These are phyloP conservation scores for Hanseniaspora jakobsenii DNA, from an alignment of 805 yeast species.

Conservation along the genomic window DNA sequence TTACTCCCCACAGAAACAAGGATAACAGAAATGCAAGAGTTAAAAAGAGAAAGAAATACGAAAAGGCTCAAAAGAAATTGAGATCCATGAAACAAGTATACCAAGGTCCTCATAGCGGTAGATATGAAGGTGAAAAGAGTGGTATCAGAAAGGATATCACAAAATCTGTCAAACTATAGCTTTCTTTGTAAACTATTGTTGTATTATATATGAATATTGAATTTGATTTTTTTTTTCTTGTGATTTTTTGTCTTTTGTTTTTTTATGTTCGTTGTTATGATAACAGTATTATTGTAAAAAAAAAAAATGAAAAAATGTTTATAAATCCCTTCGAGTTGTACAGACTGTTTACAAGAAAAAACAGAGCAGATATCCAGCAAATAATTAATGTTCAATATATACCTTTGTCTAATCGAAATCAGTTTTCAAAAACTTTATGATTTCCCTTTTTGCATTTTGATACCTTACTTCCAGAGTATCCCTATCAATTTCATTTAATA, in stretches of 20 bases:
- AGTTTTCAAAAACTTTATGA: slow-evolving; percentile 21
- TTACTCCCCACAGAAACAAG: slow-evolving; percentile 85
- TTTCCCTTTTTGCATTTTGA: slow-evolving; percentile 18
- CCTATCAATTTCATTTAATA: no score
- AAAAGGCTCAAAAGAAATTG: slow-evolving; percentile 85
- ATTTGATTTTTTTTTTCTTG: not conserved
- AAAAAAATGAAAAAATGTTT: no score
- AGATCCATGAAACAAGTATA: slow-evolving; percentile 84
- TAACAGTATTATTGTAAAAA: no score
- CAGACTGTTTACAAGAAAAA: no score
- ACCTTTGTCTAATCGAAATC: not conserved
- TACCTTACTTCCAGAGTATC: slow-evolving; percentile 4
- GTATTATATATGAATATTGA: not conserved
- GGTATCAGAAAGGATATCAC: slow-evolving; percentile 93
- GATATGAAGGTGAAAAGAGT: slow-evolving; percentile 87
- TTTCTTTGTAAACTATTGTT: no score
- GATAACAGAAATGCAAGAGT: slow-evolving; percentile 92
- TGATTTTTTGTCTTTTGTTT: no score
- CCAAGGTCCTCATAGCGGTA: slow-evolving; percentile 52
- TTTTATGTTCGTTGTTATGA: no score
- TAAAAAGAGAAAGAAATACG: slow-evolving; percentile 96
- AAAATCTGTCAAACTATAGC: slow-evolving; percentile 69
- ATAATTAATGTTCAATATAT: no score
- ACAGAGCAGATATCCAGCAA: no score
- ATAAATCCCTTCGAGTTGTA: no score